Evolutionary conservation across 148 eudicot genomes (phyloP).

Genomic region (Suaeda aralocaspica): DNA sequence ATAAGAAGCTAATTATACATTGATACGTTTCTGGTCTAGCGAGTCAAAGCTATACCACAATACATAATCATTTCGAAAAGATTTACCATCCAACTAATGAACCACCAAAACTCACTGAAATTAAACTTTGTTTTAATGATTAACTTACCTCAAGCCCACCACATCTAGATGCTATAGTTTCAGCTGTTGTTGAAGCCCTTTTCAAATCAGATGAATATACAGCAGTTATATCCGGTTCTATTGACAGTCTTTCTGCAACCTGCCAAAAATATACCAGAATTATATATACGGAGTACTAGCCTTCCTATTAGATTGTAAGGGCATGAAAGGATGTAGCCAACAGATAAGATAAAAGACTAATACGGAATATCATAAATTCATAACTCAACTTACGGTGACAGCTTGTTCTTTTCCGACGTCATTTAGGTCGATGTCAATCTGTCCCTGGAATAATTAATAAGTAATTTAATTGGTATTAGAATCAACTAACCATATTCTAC

Average conservation of each 20-base stretch:
- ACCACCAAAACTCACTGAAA: too few relatives aligned
- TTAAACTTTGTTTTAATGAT: too few relatives aligned
- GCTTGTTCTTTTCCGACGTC: constrained; percentile 76
- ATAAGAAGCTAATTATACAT: background rate
- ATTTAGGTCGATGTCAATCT: constrained; percentile 66
- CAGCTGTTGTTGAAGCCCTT: constrained; percentile 74
- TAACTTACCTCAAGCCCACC: constrained; percentile 60
- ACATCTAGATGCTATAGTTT: constrained; percentile 59
- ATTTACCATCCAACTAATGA: too few relatives aligned
- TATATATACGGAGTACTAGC: too few relatives aligned
- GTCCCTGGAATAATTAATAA: constrained; percentile 69
- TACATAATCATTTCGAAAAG: background rate
- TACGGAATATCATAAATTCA: background rate
- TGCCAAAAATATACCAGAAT: constrained; percentile 15
- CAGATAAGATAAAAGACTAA: too few relatives aligned
- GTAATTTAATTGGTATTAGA: too few relatives aligned
- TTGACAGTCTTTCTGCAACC: constrained; percentile 70
- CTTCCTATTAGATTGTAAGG: too few relatives aligned
- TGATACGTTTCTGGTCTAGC: background rate
- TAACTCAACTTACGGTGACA: constrained; percentile 48
- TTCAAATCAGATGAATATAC: constrained; percentile 84
- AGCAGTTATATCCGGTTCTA: constrained; percentile 56
- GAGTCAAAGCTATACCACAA: background rate
- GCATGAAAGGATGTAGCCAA: too few relatives aligned
- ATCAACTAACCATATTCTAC: background rate